Evolutionary conservation across 306 rosid species (phyloP).

Genomic region (Pyrus betulifolia): DNA sequence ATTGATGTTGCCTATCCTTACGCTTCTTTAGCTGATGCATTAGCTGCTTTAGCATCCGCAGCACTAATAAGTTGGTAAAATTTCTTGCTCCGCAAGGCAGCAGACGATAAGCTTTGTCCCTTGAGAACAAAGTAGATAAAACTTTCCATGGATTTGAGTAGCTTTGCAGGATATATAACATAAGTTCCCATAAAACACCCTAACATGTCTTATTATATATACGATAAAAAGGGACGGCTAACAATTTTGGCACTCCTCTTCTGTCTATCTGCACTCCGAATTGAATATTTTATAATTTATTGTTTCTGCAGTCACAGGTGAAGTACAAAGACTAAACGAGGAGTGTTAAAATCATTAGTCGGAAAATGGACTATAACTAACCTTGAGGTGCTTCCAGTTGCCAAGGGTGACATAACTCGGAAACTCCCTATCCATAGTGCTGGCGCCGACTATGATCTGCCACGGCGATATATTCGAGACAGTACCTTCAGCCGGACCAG

Average conservation of each 20-base stretch:
- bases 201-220: background rate
- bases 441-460: slow-evolving; percentile 81
- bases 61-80: slow-evolving; percentile 51
- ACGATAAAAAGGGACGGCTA: too few relatives aligned
- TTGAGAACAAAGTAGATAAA: slow-evolving; percentile 18
- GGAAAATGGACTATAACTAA: slow-evolving; percentile 8
- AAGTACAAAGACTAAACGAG: background rate
- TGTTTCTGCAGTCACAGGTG: too few relatives aligned
- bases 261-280: too few relatives aligned
- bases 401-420: slow-evolving; percentile 49
- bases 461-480: slow-evolving; percentile 60
- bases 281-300: too few relatives aligned
- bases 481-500: slow-evolving; percentile 57
- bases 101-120: slow-evolving; percentile 76
- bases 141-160: background rate
- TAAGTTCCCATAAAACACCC: background rate
- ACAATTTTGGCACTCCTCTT: too few relatives aligned
- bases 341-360: background rate
- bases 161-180: background rate
- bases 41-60: slow-evolving; percentile 48
- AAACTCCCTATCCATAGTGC: slow-evolving; percentile 83
- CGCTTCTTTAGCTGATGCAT: slow-evolving; percentile 56
- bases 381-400: slow-evolving; percentile 43
- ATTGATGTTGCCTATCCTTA: slow-evolving; percentile 26
- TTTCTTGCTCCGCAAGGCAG: slow-evolving; percentile 27